phyloP scores from a whole-genome alignment of 2,329 filamentous ascomycete genomes.

The Aschersonia sp. region DNA sequence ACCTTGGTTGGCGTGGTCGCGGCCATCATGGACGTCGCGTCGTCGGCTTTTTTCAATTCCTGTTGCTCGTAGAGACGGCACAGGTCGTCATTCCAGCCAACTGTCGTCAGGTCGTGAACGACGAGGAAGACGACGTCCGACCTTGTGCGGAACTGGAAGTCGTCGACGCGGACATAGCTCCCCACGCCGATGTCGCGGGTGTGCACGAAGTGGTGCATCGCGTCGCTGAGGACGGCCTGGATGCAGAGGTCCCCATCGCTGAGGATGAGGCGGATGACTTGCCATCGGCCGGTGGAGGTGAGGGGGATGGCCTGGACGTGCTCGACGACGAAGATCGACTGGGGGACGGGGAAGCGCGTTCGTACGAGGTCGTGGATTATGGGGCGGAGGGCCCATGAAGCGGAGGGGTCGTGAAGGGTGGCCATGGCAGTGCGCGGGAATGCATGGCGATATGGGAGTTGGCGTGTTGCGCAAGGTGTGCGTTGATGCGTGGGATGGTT shows the following conservation, averaged over 20 bases:
- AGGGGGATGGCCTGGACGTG: slow-evolving; percentile 23
- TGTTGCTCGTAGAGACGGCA: slow-evolving; percentile 7
- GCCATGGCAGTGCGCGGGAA: no score
- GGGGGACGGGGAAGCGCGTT: slow-evolving; percentile 30
- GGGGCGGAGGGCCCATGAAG: slow-evolving; percentile 9
- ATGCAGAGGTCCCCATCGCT: slow-evolving; percentile 39
- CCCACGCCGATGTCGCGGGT: slow-evolving; percentile 29
- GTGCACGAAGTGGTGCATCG: slow-evolving; percentile 33
- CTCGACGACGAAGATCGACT: slow-evolving; percentile 36
- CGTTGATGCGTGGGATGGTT: no score
- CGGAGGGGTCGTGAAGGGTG: no score
- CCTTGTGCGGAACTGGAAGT: slow-evolving; percentile 19
- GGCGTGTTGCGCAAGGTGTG: no score
- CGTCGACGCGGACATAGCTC: slow-evolving; percentile 31
- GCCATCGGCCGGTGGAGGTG: slow-evolving; percentile 21
- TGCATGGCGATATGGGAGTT: not conserved
- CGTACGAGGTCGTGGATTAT: slow-evolving; percentile 33
- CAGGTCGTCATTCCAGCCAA: slow-evolving; percentile 34
- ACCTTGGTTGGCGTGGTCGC: not conserved
- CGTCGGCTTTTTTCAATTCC: not conserved
- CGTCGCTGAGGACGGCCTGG: slow-evolving; percentile 32
- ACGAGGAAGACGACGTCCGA: slow-evolving; percentile 27
- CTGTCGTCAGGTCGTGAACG: slow-evolving; percentile 26
- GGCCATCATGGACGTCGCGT: not conserved
- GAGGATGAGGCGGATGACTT: slow-evolving; percentile 31